Evolutionary conservation across 805 yeast genomes (phyloP).

Genomic region (Babjeviella inositovora): DNA sequence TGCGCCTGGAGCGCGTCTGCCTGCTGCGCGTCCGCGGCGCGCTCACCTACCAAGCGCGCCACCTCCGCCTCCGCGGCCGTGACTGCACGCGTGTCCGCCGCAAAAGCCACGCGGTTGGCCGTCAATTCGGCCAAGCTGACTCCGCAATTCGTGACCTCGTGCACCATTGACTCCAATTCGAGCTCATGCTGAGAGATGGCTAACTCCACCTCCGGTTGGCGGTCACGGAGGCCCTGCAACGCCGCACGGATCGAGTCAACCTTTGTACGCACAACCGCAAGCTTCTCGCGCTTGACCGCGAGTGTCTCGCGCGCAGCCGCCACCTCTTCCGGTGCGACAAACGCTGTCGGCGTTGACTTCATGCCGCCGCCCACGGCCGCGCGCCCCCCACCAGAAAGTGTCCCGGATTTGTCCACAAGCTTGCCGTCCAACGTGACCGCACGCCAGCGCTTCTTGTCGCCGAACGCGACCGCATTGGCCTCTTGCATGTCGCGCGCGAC

Average conservation of each 20-base stretch:
- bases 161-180: conserved; percentile 45
- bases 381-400: conserved; percentile 93
- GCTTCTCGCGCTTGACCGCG: conserved; percentile 33
- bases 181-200: conserved; percentile 39
- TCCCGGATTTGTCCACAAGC: conserved; percentile 83
- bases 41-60: conserved; percentile 11
- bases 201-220: conserved; percentile 54
- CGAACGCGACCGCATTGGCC: conserved; percentile 83
- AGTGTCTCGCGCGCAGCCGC: conserved; percentile 34
- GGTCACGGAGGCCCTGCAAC: conserved; percentile 39
- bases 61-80: conserved; percentile 16
- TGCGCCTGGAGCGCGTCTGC: conserved; percentile 37
- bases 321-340: conserved; percentile 42
- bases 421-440: conserved; percentile 92
- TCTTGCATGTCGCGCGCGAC: conserved; percentile 67
- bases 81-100: conserved; percentile 5
- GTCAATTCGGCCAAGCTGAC: conserved; percentile 20
- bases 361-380: conserved; percentile 59
- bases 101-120: conserved; percentile 4
- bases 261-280: conserved; percentile 29
- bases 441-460: conserved; percentile 53
- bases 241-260: conserved; percentile 43
- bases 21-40: conserved; percentile 13
- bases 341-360: conserved; percentile 25
- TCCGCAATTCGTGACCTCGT: conserved; percentile 33